phyloP scores from a whole-genome alignment of 2,329 filamentous ascomycete species.

The Bipolaris victoriae region DNA sequence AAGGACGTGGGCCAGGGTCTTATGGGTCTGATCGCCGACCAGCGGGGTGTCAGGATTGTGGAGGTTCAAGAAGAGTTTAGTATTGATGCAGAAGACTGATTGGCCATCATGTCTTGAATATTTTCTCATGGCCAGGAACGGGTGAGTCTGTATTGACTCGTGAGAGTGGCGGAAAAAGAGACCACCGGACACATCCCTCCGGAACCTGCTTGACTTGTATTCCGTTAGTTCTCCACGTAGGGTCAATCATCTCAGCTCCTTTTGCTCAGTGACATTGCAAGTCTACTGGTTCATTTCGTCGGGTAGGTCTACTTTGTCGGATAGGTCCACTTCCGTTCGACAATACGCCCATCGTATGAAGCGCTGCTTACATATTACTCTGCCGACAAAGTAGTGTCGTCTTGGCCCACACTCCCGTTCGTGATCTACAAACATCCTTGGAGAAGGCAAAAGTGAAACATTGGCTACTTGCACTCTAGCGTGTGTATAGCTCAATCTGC shows the following conservation, averaged over 20 bases:
- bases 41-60: constrained; percentile 61
- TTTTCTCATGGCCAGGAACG: neutral
- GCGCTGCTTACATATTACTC: neutral
- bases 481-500: neutral
- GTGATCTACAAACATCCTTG: neutral
- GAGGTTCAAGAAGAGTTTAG: constrained; percentile 58
- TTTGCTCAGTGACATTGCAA: neutral
- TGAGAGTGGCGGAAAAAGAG: neutral
- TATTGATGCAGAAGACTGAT: constrained; percentile 52
- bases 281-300: neutral
- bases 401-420: neutral
- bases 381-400: neutral
- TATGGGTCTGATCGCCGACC: constrained; percentile 71
- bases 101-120: neutral
- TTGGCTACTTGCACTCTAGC: too few species aligned
- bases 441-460: neutral
- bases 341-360: too few species aligned
- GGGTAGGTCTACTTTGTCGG: neutral
- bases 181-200: neutral
- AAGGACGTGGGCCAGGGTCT: constrained; percentile 71
- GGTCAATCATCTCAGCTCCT: neutral
- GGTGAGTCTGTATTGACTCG: neutral
- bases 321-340: too few species aligned
- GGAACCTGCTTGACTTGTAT: constrained; percentile 3
- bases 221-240: neutral